Percentiles rank a stretch among this genome's conserved stretches.
Evolutionary conservation across 2,329 filamentous ascomycete genomes (phyloP).

Genomic region (Aspergillus viridinutans): DNA sequence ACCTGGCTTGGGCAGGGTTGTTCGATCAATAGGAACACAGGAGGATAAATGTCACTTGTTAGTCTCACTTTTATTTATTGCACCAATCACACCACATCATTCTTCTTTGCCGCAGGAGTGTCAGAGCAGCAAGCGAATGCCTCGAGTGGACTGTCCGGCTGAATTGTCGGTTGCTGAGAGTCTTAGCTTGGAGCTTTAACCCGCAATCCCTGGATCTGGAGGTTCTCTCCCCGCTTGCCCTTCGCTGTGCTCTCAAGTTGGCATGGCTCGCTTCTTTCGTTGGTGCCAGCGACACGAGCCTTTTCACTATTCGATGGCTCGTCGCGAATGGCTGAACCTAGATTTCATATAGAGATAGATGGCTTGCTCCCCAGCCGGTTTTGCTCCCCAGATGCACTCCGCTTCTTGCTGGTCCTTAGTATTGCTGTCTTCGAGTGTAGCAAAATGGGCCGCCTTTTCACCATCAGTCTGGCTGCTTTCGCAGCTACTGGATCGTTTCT

Average conservation of each 20-base stretch:
- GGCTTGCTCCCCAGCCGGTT: background rate
- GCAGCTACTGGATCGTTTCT: constrained; percentile 40
- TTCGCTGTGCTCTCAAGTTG: background rate
- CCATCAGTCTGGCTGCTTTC: constrained; percentile 38
- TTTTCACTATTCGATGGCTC: background rate
- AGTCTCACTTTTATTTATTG: background rate
- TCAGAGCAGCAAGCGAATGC: background rate
- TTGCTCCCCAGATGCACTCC: background rate
- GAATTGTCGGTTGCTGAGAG: background rate
- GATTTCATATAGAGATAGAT: background rate
- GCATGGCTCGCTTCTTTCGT: background rate
- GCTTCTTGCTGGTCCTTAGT: background rate
- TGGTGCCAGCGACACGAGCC: background rate
- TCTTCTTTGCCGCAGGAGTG: background rate
- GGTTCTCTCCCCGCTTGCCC: background rate
- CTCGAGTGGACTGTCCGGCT: background rate
- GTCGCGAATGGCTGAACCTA: background rate
- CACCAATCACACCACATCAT: background rate
- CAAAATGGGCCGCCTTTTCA: constrained; percentile 40
- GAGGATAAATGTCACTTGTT: background rate
- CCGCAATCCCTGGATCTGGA: background rate
- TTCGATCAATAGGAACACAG: background rate
- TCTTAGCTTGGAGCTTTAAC: background rate
- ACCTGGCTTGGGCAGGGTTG: background rate
- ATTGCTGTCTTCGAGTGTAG: background rate